Conservation (phyloP, 2,329 filamentous ascomycete genomes). For the Byssothecium circinans region DNA sequence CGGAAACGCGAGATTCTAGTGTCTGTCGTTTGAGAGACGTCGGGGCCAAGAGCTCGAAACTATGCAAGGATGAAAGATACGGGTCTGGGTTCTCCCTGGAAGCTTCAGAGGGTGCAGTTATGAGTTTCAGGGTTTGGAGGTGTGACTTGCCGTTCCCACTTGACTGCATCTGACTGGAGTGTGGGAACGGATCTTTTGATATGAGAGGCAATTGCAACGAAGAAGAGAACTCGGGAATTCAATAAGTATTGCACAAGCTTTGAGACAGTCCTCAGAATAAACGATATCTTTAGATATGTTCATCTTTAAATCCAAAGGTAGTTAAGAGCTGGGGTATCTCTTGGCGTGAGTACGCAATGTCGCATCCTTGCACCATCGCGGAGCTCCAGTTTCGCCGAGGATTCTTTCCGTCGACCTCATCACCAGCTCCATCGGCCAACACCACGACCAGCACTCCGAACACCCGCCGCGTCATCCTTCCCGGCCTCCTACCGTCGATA, state of each 20-base stretch:
- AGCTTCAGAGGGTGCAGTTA: neutral
- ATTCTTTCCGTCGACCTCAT: constrained; percentile 34
- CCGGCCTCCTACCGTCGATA: constrained; percentile 33
- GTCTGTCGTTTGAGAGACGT: constrained; percentile 13
- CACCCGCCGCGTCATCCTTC: constrained; percentile 33
- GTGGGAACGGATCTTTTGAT: too few relatives aligned
- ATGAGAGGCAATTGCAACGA: too few relatives aligned
- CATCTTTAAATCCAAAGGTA: too few relatives aligned
- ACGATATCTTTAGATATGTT: too few relatives aligned
- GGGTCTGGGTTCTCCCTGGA: neutral
- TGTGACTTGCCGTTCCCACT: too few relatives aligned
- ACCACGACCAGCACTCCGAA: constrained; percentile 26
- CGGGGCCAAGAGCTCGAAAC: constrained; percentile 8
- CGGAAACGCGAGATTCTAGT: constrained; percentile 15
- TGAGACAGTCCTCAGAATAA: too few relatives aligned
- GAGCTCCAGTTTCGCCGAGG: constrained; percentile 29
- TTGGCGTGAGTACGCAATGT: constrained; percentile 21
- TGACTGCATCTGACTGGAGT: too few relatives aligned
- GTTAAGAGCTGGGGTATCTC: constrained; percentile 13
- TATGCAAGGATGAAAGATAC: neutral
- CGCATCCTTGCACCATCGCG: constrained; percentile 17
- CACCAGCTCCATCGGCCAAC: constrained; percentile 21
- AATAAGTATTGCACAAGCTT: too few relatives aligned
- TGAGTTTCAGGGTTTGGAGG: neutral
- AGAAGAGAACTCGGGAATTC: too few relatives aligned